These are phyloP conservation scores for Clonostachys byssicola DNA, from an alignment of 2,329 filamentous ascomycete species.

Conservation along the genomic window DNA sequence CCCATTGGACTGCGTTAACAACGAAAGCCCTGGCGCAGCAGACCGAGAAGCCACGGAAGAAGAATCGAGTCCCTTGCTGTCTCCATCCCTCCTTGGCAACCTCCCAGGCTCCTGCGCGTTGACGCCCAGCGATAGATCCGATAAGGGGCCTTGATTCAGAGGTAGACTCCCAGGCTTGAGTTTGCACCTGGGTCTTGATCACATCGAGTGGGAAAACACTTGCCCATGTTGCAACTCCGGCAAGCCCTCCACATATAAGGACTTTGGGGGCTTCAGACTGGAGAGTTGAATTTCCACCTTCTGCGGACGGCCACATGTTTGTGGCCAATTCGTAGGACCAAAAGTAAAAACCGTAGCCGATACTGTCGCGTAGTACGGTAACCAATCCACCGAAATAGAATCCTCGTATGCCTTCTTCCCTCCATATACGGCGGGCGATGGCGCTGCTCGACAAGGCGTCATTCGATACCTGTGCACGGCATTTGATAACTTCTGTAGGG, in stretches of 20 bases:
- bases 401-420: conserved; percentile 56
- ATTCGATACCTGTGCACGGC: conserved; percentile 67
- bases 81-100: conserved; percentile 65
- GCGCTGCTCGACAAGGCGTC: conserved; percentile 52
- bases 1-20: conserved; percentile 93
- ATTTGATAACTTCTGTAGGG: conserved; percentile 89
- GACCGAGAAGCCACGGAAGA: conserved; percentile 72
- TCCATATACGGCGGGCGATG: conserved; percentile 59
- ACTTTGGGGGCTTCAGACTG: conserved; percentile 54
- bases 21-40: conserved; percentile 86
- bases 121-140: conserved; percentile 18
- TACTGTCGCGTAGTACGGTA: conserved; percentile 77
- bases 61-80: conserved; percentile 55
- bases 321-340: conserved; percentile 84
- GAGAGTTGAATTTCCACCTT: conserved; percentile 12
- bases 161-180: conserved; percentile 42
- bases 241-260: conserved; percentile 79
- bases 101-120: conserved; percentile 49
- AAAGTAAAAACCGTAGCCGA: conserved; percentile 98
- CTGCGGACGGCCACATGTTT: conserved; percentile 38
- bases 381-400: conserved; percentile 79
- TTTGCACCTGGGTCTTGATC: conserved; percentile 88
- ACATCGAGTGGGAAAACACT: conserved; percentile 90
- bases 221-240: conserved; percentile 83
- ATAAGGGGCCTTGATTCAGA: conserved; percentile 8